These are phyloP conservation scores for Vigna radiata DNA, from an alignment of 306 rosid genomes.

Conservation along the genomic window DNA sequence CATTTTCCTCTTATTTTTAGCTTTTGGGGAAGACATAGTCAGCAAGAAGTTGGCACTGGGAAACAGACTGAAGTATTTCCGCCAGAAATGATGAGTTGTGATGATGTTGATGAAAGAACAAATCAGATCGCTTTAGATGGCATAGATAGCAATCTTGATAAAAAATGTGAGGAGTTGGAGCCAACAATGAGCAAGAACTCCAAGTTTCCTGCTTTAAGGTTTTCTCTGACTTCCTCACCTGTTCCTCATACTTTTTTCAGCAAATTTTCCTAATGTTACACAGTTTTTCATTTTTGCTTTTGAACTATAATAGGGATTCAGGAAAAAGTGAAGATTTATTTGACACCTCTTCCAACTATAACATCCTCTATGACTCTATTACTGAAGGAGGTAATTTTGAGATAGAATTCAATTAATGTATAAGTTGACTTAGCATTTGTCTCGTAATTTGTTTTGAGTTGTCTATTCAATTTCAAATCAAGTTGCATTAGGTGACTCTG, in stretches of 20 bases:
- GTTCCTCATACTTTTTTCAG: background rate
- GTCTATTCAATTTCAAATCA: slow-evolving; percentile 33
- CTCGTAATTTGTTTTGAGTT: slow-evolving; percentile 23
- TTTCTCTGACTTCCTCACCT: slow-evolving; percentile 35
- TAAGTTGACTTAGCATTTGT: slow-evolving; percentile 13
- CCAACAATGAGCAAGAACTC: slow-evolving; percentile 39
- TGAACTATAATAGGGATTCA: slow-evolving; percentile 54
- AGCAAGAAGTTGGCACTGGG: slow-evolving; percentile 44
- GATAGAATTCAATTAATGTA: background rate
- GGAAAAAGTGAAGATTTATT: slow-evolving; percentile 52
- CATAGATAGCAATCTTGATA: slow-evolving; percentile 45
- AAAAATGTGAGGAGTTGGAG: slow-evolving; percentile 46
- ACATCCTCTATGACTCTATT: slow-evolving; percentile 49
- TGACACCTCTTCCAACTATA: slow-evolving; percentile 46
- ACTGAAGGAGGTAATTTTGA: slow-evolving; percentile 59
- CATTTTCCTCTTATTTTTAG: slow-evolving; percentile 74
- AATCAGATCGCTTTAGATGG: slow-evolving; percentile 47
- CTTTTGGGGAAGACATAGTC: slow-evolving; percentile 60
- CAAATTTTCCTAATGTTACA: slow-evolving; percentile 15
- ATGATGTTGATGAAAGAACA: slow-evolving; percentile 43
- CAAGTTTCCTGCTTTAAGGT: slow-evolving; percentile 64
- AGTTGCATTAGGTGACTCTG: slow-evolving; percentile 50
- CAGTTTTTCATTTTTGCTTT: slow-evolving; percentile 35
- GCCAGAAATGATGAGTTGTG: slow-evolving; percentile 44
- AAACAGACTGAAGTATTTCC: slow-evolving; percentile 48